Conservation (phyloP, 352 stramenopile genomes). For the Phytopythium mirpurense region DNA sequence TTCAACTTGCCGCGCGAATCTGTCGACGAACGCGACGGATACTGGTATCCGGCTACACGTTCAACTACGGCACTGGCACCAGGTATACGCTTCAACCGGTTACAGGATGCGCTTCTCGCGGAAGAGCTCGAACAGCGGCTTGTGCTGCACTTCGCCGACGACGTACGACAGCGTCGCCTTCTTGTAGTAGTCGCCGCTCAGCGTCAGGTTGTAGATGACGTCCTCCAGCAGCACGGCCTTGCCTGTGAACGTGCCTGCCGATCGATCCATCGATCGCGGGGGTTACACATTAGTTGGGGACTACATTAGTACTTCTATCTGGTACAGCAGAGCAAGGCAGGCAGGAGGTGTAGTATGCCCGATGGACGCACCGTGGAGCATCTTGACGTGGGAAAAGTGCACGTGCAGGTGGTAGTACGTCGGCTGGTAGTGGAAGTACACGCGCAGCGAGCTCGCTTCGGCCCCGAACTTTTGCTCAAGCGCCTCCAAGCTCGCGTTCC, state of each 20-base stretch:
- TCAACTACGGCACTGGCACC: no score
- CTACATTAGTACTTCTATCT: no score
- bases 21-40: constrained; percentile 2
- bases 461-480: constrained; percentile 60
- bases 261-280: no score
- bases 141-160: constrained; percentile 79
- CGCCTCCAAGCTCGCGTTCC: constrained; percentile 49
- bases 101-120: constrained; percentile 47
- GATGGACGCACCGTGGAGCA: constrained; percentile 47
- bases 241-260: constrained; percentile 56
- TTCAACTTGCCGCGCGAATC: constrained; percentile 3
- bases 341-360: no score
- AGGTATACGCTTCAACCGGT: neutral
- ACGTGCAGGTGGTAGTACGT: constrained; percentile 89
- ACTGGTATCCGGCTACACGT: neutral
- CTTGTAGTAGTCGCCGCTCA: constrained; percentile 61
- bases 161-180: constrained; percentile 68
- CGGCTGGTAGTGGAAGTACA: constrained; percentile 88
- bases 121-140: constrained; percentile 62
- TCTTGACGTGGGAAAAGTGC: constrained; percentile 84
- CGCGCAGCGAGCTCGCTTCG: constrained; percentile 43
- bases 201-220: constrained; percentile 77
- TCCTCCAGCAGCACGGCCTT: constrained; percentile 84
- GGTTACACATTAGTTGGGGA: no score
- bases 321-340: no score